A percentile compares a stretch with the other conserved stretches of the same genome.
Evolutionary conservation across 1,284 basidiomycete species (phyloP).

Genomic region (Papiliotrema nemorosa): DNA sequence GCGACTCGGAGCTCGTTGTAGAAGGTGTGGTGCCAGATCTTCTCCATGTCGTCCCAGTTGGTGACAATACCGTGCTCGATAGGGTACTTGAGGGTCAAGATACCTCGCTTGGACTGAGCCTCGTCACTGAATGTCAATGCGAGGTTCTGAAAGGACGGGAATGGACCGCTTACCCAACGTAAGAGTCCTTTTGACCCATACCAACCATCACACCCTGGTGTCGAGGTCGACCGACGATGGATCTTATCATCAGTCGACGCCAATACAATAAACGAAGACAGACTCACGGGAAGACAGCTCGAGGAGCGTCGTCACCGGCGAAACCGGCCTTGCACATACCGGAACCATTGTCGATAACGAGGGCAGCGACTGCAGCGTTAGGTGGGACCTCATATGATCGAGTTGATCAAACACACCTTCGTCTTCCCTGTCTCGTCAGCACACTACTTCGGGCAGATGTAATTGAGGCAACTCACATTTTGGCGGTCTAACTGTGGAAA

Average conservation of each 20-base stretch:
- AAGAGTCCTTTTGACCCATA: constrained; percentile 83
- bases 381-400: not conserved
- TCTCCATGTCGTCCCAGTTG: constrained; percentile 97
- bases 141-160: too few species aligned
- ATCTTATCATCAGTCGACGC: constrained; percentile 52
- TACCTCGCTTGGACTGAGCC: constrained; percentile 93
- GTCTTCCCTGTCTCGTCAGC: constrained; percentile 39
- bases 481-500: constrained; percentile 19
- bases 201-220: constrained; percentile 92
- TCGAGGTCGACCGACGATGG: constrained; percentile 86
- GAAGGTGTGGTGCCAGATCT: constrained; percentile 91
- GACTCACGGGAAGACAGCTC: constrained; percentile 67
- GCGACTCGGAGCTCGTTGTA: constrained; percentile 78
- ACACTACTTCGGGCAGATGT: too few species aligned
- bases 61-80: constrained; percentile 75
- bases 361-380: constrained; percentile 38
- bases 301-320: constrained; percentile 71
- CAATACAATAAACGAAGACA: not conserved
- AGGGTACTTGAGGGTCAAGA: constrained; percentile 84
- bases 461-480: constrained; percentile 25
- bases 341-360: constrained; percentile 75
- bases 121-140: constrained; percentile 75
- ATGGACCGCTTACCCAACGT: constrained; percentile 65
- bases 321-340: constrained; percentile 93
- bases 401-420: constrained; percentile 29